Conservation (phyloP, 345 rosid species). For the Brassica juncea region DNA sequence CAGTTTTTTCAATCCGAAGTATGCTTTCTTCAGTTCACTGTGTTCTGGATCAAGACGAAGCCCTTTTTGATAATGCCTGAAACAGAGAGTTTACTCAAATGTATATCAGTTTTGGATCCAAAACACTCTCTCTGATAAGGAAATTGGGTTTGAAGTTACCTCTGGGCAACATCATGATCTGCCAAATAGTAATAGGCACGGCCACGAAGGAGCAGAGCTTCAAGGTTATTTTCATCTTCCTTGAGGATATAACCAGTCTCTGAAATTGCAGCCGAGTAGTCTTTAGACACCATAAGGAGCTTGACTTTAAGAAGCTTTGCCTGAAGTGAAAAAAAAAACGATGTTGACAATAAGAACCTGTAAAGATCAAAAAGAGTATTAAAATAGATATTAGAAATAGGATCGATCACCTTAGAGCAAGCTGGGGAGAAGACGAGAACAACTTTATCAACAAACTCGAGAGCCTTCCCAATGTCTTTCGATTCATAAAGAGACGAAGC, state of each 20-base stretch:
- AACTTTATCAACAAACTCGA: conserved; percentile 84
- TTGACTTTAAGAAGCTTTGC: conserved; percentile 83
- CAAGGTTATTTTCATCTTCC: conserved; percentile 85
- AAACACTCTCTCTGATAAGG: background rate
- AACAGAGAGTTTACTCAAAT: conserved; percentile 37
- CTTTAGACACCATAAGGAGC: conserved; percentile 67
- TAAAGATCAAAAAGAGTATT: background rate
- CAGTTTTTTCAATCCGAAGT: conserved; percentile 89
- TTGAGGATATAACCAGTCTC: conserved; percentile 84
- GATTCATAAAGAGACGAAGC: conserved; percentile 69
- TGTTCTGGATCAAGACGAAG: conserved; percentile 99
- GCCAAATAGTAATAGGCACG: conserved; percentile 98
- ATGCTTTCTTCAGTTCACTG: conserved; percentile 87
- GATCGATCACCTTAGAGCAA: conserved; percentile 68
- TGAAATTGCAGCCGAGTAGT: conserved; percentile 78
- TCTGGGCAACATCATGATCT: conserved; percentile 95
- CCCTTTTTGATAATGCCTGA: conserved; percentile 95
- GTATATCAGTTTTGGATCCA: conserved; percentile 10
- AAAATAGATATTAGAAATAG: background rate
- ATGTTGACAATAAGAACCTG: background rate
- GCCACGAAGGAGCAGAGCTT: conserved; percentile 92
- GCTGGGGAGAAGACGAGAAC: conserved; percentile 95
- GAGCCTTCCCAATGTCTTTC: conserved; percentile 65
- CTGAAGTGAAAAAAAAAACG: conserved; percentile 41
- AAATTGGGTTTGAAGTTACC: conserved; percentile 41